Evolutionary conservation across 495 filamentous ascomycete species (phyloP), one percentile per base, ranked within the genome.

Genomic region (Penicillium waksmanii): DNA sequence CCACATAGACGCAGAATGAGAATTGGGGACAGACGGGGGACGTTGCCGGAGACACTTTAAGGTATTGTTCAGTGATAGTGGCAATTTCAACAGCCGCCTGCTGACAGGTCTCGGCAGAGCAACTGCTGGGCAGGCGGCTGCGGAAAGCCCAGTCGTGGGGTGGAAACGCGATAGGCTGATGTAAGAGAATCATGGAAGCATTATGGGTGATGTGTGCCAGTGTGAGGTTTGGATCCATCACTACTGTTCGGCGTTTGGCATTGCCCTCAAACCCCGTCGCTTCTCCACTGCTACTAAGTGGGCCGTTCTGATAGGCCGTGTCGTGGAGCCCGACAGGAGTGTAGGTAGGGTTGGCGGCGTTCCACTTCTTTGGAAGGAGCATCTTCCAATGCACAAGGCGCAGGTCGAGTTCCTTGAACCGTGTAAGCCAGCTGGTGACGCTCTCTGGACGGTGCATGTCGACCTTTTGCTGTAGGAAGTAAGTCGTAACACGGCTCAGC

Each of bases 111-210:
- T 58, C 55, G 12, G 55, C 60, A 46, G 73, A 77, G 19, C 63
- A 77, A 9, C 60, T 43, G 35, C 66, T 73, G 9, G 78, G 77
- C 5, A 80, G 63, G 13, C 62, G 65, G 1, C 62, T 46, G 33
- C 52, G 51, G 36, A 38, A 38, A 38, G 36, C 15, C 31, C 74
- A 80, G 11, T 71, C 67, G 8, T 61, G 33, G 0, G 69, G 60
- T 5, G 76, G 76, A 47, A 75, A 81, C 2, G 77, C 77, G 40
- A 81, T 79, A 3, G 60, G 59, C 48, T 81, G 78, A 40, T 81
- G 78, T 2, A 81, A 59, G 0, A 80, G 62, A 31, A 81, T 76
- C 61, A 76, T 73, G 4, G 77, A 70, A 13, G 77, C 70, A 43
- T 81, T 81, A 40, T 81, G 78, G 1, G 76, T 80, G 38, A 80